Base-by-base conservation (phyloP, 257 asterid genomes). In the Ophiorrhiza pumila region DNA sequence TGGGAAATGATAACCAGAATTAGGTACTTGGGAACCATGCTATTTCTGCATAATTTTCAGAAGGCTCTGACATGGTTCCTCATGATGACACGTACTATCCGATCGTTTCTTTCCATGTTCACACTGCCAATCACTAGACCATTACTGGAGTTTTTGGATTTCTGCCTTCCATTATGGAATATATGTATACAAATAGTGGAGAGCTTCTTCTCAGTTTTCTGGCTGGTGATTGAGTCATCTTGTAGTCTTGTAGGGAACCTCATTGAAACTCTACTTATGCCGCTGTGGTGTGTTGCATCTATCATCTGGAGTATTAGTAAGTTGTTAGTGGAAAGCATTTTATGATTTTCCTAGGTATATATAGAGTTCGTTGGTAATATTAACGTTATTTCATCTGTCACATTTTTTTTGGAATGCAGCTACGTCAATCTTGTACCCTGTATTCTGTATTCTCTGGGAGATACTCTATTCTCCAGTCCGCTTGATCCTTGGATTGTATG, bases 1-100 rank as follows among this genome's bases (percentile, higher is more conserved):
- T 85, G 96, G 95, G 98, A 92, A 82, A 95, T 95, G 99, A 82
- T 90, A 68, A 81, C 98, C 52, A 86, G 99, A 83, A 85, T 95
- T 73, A 88, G 86, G 82, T 95, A 86, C 80, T 82, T 95, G 87
- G 99, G 98, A 47, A 95, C 99, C 5, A 95, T 95, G 99, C 82
- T 95, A 71, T 95, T 95, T 84, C 96, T 95, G 79, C 99, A 92
- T 76, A 85, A 95, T 82, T 90, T 83, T 86, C 94, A 95, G 81
- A 95, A 90, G 83, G 98, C 99, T 57, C 71, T 95, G 43, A 83
- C 81, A 83, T 95, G 99, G 97, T 90, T 85, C 78, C 84, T 92
- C 72, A 80, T 78, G 84, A 84, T 78, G 72, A 84, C 93, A 0
- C 86, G 88, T 71, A 81, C 95, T 47, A n/a, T 66, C 42, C 87